Percentiles rank a stretch among this genome's conserved stretches.
phyloP scores from a whole-genome alignment of 257 asterid genomes.

The Penstemon barbatus region DNA sequence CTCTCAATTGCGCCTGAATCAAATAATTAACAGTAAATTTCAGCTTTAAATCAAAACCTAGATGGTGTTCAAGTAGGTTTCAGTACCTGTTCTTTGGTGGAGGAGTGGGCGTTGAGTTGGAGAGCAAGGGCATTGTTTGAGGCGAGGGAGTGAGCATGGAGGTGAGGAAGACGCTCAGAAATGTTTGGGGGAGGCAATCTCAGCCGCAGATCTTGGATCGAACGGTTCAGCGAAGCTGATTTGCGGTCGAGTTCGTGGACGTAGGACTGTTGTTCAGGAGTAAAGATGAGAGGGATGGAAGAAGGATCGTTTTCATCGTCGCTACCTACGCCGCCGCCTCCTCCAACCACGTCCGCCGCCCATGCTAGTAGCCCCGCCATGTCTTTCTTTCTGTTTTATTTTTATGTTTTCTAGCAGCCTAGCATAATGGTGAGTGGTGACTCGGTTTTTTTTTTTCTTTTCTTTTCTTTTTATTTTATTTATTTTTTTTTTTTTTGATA shows the following conservation, averaged over 20 bases:
- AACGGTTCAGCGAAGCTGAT: constrained; percentile 69
- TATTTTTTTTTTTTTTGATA: too few species aligned
- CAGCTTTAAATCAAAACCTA: not conserved
- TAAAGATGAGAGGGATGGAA: constrained; percentile 77
- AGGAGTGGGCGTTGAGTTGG: constrained; percentile 85
- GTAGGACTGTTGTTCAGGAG: constrained; percentile 75
- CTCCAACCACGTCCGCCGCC: constrained; percentile 99
- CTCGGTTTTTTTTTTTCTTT: not conserved
- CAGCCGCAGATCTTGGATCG: constrained; percentile 92
- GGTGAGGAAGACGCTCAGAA: constrained; percentile 90
- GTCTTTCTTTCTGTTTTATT: not conserved
- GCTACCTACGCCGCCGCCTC: constrained; percentile 53
- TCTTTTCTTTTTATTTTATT: not conserved
- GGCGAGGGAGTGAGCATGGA: constrained; percentile 95
- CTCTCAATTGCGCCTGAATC: constrained; percentile 70
- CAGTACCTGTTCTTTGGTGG: constrained; percentile 84
- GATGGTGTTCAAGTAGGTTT: too few species aligned
- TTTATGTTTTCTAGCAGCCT: not conserved
- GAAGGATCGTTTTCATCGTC: constrained; percentile 54
- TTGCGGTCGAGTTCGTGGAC: constrained; percentile 64
- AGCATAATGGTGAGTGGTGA: not conserved
- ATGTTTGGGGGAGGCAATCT: constrained; percentile 94
- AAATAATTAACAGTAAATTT: constrained; percentile 14
- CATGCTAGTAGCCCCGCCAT: constrained; percentile 98
- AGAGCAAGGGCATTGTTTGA: constrained; percentile 85